Evolutionary conservation across 768 basidiomycete species (phyloP), one percentile per base, ranked within the genome.

Genomic region (Arthromyces matolae): DNA sequence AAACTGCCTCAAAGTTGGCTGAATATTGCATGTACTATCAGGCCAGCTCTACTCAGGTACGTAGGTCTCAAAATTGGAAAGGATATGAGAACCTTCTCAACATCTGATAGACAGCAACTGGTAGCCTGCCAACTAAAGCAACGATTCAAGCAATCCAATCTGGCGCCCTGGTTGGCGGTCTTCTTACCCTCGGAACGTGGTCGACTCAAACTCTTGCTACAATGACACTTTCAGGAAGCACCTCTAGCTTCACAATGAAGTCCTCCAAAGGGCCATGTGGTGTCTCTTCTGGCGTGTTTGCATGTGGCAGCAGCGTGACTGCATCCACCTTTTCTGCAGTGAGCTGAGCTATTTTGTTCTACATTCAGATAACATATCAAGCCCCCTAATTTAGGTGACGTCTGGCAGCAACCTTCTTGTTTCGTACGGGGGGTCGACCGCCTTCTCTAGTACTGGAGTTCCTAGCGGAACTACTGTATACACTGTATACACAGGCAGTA

Each of bases 131-230:
- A 13, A 53, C 67, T 41, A 76, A 68, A 55, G 78, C 72, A 13
- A 74, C 69, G 14, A 70, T 82, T 46, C 66, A 69, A 32, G 75
- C 76, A 6, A 52, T 67, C 19, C 63, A 54, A 22, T 66, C 64
- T 14, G 67, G 71, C 20, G 60, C 65, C 6, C 56, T 54, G 5
- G 60, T 70, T 10, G 81, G 81, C 7, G 81, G 79, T 12, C 71
- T 84, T 19, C 69, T 84, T 32, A 71, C 77, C 2, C 58, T 56
- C 7, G 82, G 79, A 16, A 82, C 78, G 10, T 82, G 79, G 79
- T 80, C 78, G 7, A 77, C 76, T 8, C 81, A 83, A 60, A 81
- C 80, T 7, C 67, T 75, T 27, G 81, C 79, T 10, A 81, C 80
- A 2, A 77, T 73, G 56, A 76, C 75, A 1, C 50, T 78, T 23